A percentile compares a stretch with the other conserved stretches of the same genome.
Evolutionary conservation across 2,329 filamentous ascomycete genomes (phyloP).

Genomic region (Triangularia verruculosa): DNA sequence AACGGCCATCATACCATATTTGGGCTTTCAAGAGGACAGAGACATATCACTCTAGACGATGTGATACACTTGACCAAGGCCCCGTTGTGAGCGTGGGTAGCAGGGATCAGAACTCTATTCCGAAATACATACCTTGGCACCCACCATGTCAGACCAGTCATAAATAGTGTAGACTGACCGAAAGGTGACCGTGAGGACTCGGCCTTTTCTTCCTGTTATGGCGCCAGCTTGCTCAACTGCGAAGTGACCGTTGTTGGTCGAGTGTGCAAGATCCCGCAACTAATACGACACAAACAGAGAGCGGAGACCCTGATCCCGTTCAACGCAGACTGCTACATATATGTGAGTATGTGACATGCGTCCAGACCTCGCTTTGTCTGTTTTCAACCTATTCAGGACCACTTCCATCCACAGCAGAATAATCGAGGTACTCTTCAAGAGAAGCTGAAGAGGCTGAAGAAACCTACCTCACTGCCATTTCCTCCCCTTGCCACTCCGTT

Average conservation of each 20-base stretch:
- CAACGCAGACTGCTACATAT: background rate
- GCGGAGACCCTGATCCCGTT: background rate
- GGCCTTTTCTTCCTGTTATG: background rate
- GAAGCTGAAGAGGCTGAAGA: too few relatives aligned
- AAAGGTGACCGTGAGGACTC: background rate
- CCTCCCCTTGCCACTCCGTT: background rate
- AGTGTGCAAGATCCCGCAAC: background rate
- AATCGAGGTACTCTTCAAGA: too few relatives aligned
- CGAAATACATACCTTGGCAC: background rate
- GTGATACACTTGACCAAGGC: background rate
- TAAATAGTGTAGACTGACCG: background rate
- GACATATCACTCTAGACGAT: background rate
- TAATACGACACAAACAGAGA: background rate
- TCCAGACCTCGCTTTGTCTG: background rate
- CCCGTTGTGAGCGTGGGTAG: background rate
- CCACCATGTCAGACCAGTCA: background rate
- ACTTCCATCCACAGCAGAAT: background rate
- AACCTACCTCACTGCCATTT: too few relatives aligned
- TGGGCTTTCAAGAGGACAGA: background rate
- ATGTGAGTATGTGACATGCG: background rate
- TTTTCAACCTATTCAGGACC: background rate
- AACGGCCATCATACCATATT: background rate
- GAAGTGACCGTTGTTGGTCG: background rate
- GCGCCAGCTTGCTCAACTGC: background rate
- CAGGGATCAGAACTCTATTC: slow-evolving; percentile 12